These are phyloP conservation scores for Monosporascus sp. DNA, from an alignment of 2,329 filamentous ascomycete species.

Conservation along the genomic window DNA sequence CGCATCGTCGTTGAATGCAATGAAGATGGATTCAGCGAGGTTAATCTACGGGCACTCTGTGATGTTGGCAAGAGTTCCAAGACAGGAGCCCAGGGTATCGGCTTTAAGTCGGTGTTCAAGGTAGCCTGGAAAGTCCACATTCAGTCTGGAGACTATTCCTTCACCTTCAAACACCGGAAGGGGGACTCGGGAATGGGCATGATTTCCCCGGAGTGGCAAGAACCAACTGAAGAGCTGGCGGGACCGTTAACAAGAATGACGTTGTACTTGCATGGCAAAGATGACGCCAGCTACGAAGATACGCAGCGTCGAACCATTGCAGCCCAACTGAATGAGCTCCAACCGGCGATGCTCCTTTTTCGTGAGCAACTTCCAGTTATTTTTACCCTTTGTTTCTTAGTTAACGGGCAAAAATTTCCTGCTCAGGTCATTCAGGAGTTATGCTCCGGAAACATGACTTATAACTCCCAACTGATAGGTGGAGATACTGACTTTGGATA, in stretches of 20 bases:
- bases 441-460: too few species aligned
- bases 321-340: slow-evolving; percentile 31
- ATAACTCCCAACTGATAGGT: too few species aligned
- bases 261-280: slow-evolving; percentile 26
- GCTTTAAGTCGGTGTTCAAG: slow-evolving; percentile 47
- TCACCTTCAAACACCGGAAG: slow-evolving; percentile 34
- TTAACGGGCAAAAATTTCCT: too few species aligned
- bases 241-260: slow-evolving; percentile 31
- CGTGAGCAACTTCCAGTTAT: background rate
- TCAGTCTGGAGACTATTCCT: slow-evolving; percentile 38
- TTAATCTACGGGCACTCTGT: slow-evolving; percentile 42
- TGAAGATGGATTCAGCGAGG: slow-evolving; percentile 39
- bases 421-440: too few species aligned
- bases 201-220: slow-evolving; percentile 40
- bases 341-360: slow-evolving; percentile 36
- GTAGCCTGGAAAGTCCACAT: slow-evolving; percentile 39
- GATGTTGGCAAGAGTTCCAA: slow-evolving; percentile 41
- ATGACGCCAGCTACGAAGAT: slow-evolving; percentile 12
- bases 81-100: slow-evolving; percentile 33
- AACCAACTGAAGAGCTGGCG: slow-evolving; percentile 10
- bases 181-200: slow-evolving; percentile 45
- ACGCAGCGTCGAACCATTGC: slow-evolving; percentile 19
- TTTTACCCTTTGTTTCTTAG: too few species aligned
- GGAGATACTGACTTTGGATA: too few species aligned
- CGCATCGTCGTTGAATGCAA: slow-evolving; percentile 44